A percentile compares a stretch with the other conserved stretches of the same genome.
Evolutionary conservation across 805 yeast genomes (phyloP).

Genomic region (Zygoascus ofunaensis): DNA sequence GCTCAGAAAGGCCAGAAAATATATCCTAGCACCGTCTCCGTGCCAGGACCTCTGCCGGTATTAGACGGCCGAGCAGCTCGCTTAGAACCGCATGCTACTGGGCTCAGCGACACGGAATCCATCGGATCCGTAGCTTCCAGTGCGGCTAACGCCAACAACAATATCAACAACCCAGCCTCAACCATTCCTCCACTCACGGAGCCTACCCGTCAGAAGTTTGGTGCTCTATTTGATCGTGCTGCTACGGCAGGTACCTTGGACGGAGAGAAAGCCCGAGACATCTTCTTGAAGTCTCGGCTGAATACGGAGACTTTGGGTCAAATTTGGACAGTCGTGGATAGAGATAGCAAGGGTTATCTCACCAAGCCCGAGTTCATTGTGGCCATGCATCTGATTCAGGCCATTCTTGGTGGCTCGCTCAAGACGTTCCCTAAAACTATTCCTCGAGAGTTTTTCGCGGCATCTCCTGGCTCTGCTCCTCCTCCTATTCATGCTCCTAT

Average conservation of each 20-base stretch:
- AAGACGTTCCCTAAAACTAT: constrained; percentile 45
- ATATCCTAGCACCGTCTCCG: constrained; percentile 43
- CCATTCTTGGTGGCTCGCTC: constrained; percentile 56
- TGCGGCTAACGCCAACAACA: constrained; percentile 11
- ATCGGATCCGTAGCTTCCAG: not conserved
- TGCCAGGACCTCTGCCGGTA: constrained; percentile 55
- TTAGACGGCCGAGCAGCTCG: constrained; percentile 33
- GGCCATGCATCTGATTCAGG: constrained; percentile 93
- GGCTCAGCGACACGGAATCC: not conserved
- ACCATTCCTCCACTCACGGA: constrained; percentile 29
- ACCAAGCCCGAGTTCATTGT: constrained; percentile 69
- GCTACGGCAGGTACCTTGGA: constrained; percentile 49
- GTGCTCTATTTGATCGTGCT: constrained; percentile 55
- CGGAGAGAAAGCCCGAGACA: constrained; percentile 76
- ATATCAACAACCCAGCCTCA: not conserved
- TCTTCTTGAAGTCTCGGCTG: constrained; percentile 80
- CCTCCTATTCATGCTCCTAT: constrained; percentile 9
- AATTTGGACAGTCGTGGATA: constrained; percentile 85
- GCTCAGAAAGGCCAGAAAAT: constrained; percentile 66
- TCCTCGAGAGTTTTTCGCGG: constrained; percentile 31
- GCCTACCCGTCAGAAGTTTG: constrained; percentile 29
- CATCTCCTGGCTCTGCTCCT: constrained; percentile 31
- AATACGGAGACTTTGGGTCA: constrained; percentile 71
- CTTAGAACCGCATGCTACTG: constrained; percentile 17
- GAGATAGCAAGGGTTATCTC: constrained; percentile 61